Evolutionary conservation across 306 rosid species (phyloP).

Genomic region (Trifolium fragiferum): DNA sequence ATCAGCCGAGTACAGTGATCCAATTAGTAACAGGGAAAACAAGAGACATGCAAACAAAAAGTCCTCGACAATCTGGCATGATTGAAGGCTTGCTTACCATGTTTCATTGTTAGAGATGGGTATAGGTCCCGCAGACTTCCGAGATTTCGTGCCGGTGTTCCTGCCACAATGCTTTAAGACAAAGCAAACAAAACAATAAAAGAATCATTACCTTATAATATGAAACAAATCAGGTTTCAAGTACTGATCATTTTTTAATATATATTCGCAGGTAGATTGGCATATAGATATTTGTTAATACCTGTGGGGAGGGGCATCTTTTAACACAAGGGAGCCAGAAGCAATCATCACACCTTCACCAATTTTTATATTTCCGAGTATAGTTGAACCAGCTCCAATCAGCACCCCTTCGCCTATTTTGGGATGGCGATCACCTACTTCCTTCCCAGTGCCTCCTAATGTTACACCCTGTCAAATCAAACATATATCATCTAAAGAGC

Average conservation of each 20-base stretch:
- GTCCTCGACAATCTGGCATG: conserved; percentile 9
- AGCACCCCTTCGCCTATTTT: conserved; percentile 91
- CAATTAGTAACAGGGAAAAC: too few relatives aligned
- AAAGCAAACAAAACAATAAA: conserved; percentile 12
- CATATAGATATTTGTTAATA: conserved; percentile 36
- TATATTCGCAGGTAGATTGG: background rate
- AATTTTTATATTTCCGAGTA: conserved; percentile 86
- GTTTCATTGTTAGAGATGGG: conserved; percentile 95
- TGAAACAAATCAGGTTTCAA: conserved; percentile 23
- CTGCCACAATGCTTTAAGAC: conserved; percentile 79
- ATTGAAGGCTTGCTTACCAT: conserved; percentile 63
- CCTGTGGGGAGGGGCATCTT: conserved; percentile 83
- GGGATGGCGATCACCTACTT: conserved; percentile 87
- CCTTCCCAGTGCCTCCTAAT: conserved; percentile 93
- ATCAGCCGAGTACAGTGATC: background rate
- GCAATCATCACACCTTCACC: conserved; percentile 92
- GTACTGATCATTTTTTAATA: background rate
- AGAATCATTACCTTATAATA: conserved; percentile 31
- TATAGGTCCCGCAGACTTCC: conserved; percentile 66
- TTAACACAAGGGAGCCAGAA: conserved; percentile 87
- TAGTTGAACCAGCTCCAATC: conserved; percentile 82
- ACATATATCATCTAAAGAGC: too few relatives aligned
- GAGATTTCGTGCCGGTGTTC: conserved; percentile 82
- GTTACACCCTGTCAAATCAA: conserved; percentile 77
- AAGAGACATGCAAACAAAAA: too few relatives aligned